phyloP scores from a whole-genome alignment of 805 yeast genomes.

The Wilhelminamyces savonicus region DNA sequence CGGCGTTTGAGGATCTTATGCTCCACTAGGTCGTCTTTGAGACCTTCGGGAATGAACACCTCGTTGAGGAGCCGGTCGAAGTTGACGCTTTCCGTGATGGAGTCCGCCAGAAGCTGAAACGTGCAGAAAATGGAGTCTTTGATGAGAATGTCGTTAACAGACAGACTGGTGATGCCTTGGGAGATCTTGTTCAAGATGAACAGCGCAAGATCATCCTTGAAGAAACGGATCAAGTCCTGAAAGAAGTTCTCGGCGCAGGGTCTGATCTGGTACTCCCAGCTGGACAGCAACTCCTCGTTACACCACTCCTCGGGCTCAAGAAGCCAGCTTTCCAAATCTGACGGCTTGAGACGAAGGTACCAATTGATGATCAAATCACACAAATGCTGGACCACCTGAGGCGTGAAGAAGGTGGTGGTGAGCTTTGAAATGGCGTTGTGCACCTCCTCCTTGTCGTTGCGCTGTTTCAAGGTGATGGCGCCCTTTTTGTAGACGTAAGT shows the following conservation, averaged over 20 bases:
- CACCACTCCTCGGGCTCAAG: slow-evolving; percentile 92
- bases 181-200: slow-evolving; percentile 57
- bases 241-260: slow-evolving; percentile 85
- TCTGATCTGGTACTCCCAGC: slow-evolving; percentile 79
- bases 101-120: slow-evolving; percentile 70
- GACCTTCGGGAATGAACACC: slow-evolving; percentile 63
- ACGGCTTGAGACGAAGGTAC: slow-evolving; percentile 68
- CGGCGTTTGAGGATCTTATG: slow-evolving; percentile 68
- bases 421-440: slow-evolving; percentile 49
- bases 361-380: slow-evolving; percentile 63
- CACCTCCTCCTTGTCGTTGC: slow-evolving; percentile 60
- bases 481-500: slow-evolving; percentile 60
- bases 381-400: slow-evolving; percentile 47
- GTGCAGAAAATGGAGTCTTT: slow-evolving; percentile 78
- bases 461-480: slow-evolving; percentile 57
- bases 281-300: slow-evolving; percentile 66
- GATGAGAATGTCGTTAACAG: slow-evolving; percentile 48
- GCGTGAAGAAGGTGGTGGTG: slow-evolving; percentile 51
- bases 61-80: slow-evolving; percentile 58
- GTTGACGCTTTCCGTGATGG: slow-evolving; percentile 59
- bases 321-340: slow-evolving; percentile 77
- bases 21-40: slow-evolving; percentile 39
- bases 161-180: slow-evolving; percentile 23
- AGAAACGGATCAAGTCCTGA: slow-evolving; percentile 63
- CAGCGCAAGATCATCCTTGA: slow-evolving; percentile 47